Percentiles rank a stretch among this genome's conserved stretches.
Conservation (phyloP, 2,329 filamentous ascomycete genomes). For the Bipolaris victoriae region DNA sequence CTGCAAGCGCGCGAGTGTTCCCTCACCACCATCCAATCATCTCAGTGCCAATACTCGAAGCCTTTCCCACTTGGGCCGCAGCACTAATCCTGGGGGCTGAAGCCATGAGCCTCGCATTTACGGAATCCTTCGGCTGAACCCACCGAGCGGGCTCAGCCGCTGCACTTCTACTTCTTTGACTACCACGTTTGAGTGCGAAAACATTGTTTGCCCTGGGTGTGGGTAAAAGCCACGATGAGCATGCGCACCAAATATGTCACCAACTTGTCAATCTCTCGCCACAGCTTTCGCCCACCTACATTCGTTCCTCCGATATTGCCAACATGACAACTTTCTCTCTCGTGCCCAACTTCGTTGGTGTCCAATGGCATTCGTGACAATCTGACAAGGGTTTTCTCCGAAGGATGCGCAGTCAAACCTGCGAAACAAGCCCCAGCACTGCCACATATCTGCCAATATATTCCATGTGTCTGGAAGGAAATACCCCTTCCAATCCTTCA, state of each 20-base stretch:
- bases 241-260: neutral
- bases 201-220: neutral
- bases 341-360: neutral
- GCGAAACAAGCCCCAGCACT: slow-evolving; percentile 10
- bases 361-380: neutral
- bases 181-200: neutral
- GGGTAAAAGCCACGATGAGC: too few relatives aligned
- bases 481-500: slow-evolving; percentile 1
- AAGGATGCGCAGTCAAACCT: slow-evolving; percentile 1
- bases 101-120: neutral
- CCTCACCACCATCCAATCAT: too few relatives aligned
- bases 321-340: neutral
- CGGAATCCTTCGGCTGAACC: neutral
- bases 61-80: neutral
- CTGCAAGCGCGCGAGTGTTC: too few relatives aligned
- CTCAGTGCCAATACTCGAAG: neutral
- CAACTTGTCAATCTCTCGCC: neutral
- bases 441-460: slow-evolving; percentile 13
- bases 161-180: neutral
- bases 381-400: neutral
- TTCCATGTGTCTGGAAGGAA: slow-evolving; percentile 3
- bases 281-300: neutral
- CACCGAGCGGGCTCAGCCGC: neutral
- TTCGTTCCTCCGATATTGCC: neutral
- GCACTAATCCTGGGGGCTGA: neutral